Base-by-base conservation (phyloP, 176 grass and related monocot genomes). In the Luzula sylvatica region DNA sequence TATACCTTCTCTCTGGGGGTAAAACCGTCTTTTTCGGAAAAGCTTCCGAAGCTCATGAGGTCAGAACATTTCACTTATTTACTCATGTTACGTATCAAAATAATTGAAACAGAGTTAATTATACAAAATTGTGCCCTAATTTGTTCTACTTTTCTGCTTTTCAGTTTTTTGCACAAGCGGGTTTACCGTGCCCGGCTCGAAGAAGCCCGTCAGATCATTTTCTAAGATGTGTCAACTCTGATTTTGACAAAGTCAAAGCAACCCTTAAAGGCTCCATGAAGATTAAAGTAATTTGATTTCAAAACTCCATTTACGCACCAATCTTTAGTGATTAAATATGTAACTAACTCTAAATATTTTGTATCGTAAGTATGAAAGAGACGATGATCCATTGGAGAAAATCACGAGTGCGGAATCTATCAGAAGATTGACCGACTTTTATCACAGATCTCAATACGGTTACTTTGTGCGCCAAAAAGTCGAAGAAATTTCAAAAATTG, bases 191-290 rank as follows among this genome's bases (percentile, higher is more conserved):
- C 12, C 69, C 69, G 11, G 24, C 69, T 29, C 47, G 60, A 4
- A 53, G 69, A 18, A 72, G 63, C 5, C 69, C 69, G 44, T 72
- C 69, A 26, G 69, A 72, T 39, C 69, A 72, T 43, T 72, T 72
- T 56, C 15, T 72, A 3, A 72, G 69, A 50, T 64, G 69, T 56
- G 20, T 72, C 17, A 72, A 72, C 32, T 53, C 69, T 0, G 69
- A 72, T 30, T 72, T 72, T 44, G 69, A 72, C 20, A 72, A 72
- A 48, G 69, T 72, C 48, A 72, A 72, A 72, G 55, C 55, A 44
- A 65, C 69, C 28, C 69, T 72, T 2, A 72, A 72, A 15, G 69
- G 69, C 27, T 72, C 69, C 8, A 50, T 72, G 1, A 72, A 72
- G 43, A 29, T 24, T 8, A 41, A 20, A 41, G 69, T 72, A 55